Evolutionary conservation across 352 stramenopile species (phyloP), one percentile per base, ranked within the genome.

Genomic region (Peronosclerospora sorghi): DNA sequence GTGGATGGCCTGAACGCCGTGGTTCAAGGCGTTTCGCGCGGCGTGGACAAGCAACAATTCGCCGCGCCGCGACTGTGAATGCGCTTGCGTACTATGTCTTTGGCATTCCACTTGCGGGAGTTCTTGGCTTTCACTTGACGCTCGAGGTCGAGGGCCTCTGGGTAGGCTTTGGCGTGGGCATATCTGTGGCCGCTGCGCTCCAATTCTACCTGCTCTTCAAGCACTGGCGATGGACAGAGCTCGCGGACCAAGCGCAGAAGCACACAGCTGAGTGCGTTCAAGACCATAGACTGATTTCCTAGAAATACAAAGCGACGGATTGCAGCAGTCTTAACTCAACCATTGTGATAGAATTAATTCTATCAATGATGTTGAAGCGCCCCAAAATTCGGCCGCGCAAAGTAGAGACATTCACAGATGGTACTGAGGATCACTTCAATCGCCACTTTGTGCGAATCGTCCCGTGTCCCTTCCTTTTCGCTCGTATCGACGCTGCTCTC

Each of bases 11-110:
- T 70, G 30, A 68, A 83, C 46, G 52, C 56, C 35, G 59, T 83
- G 30, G 54, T 67, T 4, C 70, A 86, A 37, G 79, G 73, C 21
- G 66, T 88, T 34, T 84, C 83, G 54, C 72, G 74, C 5, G 74
- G 65, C 29, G 71, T 53, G 14, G 79, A 76, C 13, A 55, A 69
- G 19, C 80, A 92, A 35, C 65, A 65, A 3, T 56, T 81, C 14
- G 68, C 62, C n/a, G n/a, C n/a, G n/a, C n/a, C 8, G 71, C 77
- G 1, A 55, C 62, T n/a, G 59, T 74, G 4, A 87, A 86, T 39
- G 65, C 77, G 8, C 58, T 84, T 10, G 78, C 74, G 0, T 91
- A 86, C 50, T 94, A 88, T 49, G 44, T 68, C 1, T 66, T 85
- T 6, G 79, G 82, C 12, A 65, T 94, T 17, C 81, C 82, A 0